phyloP scores from a whole-genome alignment of 257 asterid species.

The Ocimum tenuiflorum region DNA sequence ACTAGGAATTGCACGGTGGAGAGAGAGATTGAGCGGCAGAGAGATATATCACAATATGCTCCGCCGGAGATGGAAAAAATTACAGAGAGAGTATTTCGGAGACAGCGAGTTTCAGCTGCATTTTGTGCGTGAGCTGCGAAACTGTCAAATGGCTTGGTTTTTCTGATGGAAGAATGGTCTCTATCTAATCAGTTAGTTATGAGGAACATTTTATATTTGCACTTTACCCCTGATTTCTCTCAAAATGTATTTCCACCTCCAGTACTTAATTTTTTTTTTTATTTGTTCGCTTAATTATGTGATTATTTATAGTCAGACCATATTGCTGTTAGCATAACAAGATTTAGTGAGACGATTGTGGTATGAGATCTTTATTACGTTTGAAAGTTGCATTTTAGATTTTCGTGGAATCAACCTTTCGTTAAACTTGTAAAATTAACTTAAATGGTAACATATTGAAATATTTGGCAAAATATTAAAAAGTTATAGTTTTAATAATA shows the following conservation, averaged over 20 bases:
- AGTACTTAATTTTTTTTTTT: too few relatives aligned
- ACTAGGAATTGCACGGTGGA: background rate
- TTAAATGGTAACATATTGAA: too few relatives aligned
- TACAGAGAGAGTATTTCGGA: background rate
- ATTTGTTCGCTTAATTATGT: too few relatives aligned
- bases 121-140: background rate
- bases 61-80: background rate
- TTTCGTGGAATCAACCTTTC: too few relatives aligned
- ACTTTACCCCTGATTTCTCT: background rate
- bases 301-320: too few relatives aligned
- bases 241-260: background rate
- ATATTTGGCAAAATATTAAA: too few relatives aligned
- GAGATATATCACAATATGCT: background rate
- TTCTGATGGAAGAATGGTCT: background rate
- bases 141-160: background rate
- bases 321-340: too few relatives aligned
- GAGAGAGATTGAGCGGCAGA: background rate
- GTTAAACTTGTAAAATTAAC: too few relatives aligned
- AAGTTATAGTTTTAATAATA: too few relatives aligned
- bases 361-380: too few relatives aligned
- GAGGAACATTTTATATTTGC: background rate
- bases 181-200: background rate
- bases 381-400: too few relatives aligned
- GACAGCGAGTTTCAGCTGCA: background rate
- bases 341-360: too few relatives aligned